phyloP scores from a whole-genome alignment of 2,329 filamentous ascomycete species.

The Trichophyton benhamiae region DNA sequence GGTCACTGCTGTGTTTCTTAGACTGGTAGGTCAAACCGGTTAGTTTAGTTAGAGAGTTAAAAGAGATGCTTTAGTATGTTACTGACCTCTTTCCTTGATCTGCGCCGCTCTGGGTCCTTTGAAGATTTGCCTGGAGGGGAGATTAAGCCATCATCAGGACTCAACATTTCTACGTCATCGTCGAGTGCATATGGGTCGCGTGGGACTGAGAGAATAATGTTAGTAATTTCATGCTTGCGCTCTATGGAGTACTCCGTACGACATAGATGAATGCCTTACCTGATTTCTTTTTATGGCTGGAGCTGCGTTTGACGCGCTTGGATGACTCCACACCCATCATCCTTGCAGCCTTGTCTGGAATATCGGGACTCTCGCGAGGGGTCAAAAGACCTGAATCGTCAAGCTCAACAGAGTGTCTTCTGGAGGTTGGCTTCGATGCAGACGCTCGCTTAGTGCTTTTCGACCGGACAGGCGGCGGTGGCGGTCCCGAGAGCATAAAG shows the following conservation, averaged over 20 bases:
- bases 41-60: neutral
- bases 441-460: slow-evolving; percentile 53
- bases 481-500: slow-evolving; percentile 57
- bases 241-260: neutral
- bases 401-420: slow-evolving; percentile 57
- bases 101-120: slow-evolving; percentile 23
- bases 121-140: slow-evolving; percentile 10
- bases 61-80: neutral
- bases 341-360: slow-evolving; percentile 66
- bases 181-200: slow-evolving; percentile 51
- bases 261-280: neutral
- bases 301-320: slow-evolving; percentile 35
- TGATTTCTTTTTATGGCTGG: slow-evolving; percentile 9
- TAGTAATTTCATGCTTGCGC: neutral
- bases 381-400: slow-evolving; percentile 52
- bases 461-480: slow-evolving; percentile 44
- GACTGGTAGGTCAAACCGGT: neutral
- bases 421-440: slow-evolving; percentile 45
- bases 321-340: slow-evolving; percentile 51
- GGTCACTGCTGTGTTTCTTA: slow-evolving; percentile 30
- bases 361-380: slow-evolving; percentile 53
- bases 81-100: slow-evolving; percentile 29
- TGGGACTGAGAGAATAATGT: slow-evolving; percentile 15
- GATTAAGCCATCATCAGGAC: slow-evolving; percentile 28
- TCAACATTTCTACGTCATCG: slow-evolving; percentile 49